Conservation (phyloP, 2,329 filamentous ascomycete species). For the Fusarium nygamai region DNA sequence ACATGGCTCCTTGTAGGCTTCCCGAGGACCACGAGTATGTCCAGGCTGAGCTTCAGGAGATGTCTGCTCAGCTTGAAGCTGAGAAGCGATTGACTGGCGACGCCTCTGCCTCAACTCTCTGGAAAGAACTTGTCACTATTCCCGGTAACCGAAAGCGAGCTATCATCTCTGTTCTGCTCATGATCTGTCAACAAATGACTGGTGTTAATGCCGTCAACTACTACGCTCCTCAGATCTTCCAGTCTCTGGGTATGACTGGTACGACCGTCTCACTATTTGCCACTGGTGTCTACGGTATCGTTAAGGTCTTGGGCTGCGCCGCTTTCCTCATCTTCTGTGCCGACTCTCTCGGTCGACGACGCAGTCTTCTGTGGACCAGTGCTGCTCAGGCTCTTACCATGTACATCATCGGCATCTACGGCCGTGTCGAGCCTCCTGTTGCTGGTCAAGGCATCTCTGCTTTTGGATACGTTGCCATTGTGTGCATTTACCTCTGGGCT, state of each 20-base stretch:
- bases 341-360: slow-evolving; percentile 73
- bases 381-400: slow-evolving; percentile 70
- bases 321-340: slow-evolving; percentile 73
- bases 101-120: slow-evolving; percentile 64
- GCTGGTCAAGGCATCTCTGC: slow-evolving; percentile 63
- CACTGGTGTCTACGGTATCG: slow-evolving; percentile 77
- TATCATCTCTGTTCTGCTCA: slow-evolving; percentile 67
- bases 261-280: slow-evolving; percentile 72
- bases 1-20: slow-evolving; percentile 50
- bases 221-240: slow-evolving; percentile 76
- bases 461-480: slow-evolving; percentile 75
- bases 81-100: slow-evolving; percentile 68
- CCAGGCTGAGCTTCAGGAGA: slow-evolving; percentile 68
- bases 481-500: slow-evolving; percentile 78
- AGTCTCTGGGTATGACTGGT: slow-evolving; percentile 67
- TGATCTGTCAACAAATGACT: slow-evolving; percentile 80
- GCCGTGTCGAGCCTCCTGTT: slow-evolving; percentile 68
- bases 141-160: slow-evolving; percentile 71
- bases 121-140: slow-evolving; percentile 71
- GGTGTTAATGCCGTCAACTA: slow-evolving; percentile 67
- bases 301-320: slow-evolving; percentile 73
- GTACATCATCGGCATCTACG: slow-evolving; percentile 78
- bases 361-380: slow-evolving; percentile 70
- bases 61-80: slow-evolving; percentile 68
- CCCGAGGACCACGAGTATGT: slow-evolving; percentile 65